Evolutionary conservation across 768 basidiomycete genomes (phyloP), one percentile per base, ranked within the genome.

Genomic region (Russula vinacea): DNA sequence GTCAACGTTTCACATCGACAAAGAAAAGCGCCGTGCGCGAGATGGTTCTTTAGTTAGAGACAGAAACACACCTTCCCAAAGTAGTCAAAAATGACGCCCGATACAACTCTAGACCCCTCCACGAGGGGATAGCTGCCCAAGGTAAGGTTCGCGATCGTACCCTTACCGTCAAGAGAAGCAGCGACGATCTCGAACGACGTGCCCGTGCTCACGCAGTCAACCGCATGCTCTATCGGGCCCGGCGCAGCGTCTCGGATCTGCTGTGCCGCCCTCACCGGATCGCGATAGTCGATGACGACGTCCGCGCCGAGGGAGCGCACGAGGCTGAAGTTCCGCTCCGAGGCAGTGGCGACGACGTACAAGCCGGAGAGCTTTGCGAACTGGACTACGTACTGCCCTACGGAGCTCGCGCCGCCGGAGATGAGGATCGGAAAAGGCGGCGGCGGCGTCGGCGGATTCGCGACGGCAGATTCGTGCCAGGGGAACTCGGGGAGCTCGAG

Each of bases 281-380:
- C 68, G 13, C 61, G 39, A 55, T 72, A 70, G 65, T 75, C 70
- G 53, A 73, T 62, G 19, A 76, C 76, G 10, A 70, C 71, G 53
- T 75, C 71, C 13, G 79, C 78, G 13, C 78, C 73, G 54, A 76
- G 72, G 0, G 73, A 68, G 66, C 74, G 76, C 62, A 77, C 69
- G 26, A 78, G 71, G 22, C 73, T 75, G 64, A 71, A 73, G 59
- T 77, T 76, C 45, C 71, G 70, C 9, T 73, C 73, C 1, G 78
- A 78, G 37, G 74, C 71, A 32, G 73, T 73, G 6, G 76, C 70
- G 54, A 76, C 68, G 61, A 78, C 75, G 52, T 73, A 72, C 65
- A 70, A 70, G 4, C 74, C 76, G 0, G 72, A 69, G n/a, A 72
- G 67, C 40, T 69, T 68, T 33, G 73, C 73, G 17, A 77, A 58